These are phyloP conservation scores for Noccaea caerulescens DNA, from an alignment of 345 rosid genomes.

Conservation along the genomic window DNA sequence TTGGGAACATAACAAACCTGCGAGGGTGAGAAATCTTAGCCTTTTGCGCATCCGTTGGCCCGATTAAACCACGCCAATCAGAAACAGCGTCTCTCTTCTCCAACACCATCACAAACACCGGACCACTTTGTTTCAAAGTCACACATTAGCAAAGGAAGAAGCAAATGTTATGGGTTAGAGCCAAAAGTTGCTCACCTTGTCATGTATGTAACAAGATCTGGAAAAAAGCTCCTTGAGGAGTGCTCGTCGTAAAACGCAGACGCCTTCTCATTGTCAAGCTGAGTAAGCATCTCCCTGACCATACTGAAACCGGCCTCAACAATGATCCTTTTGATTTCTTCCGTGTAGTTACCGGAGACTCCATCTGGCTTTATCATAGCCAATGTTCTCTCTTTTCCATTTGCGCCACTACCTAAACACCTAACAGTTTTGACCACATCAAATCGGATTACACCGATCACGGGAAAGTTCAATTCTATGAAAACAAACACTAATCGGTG, in stretches of 20 bases:
- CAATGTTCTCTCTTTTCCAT: constrained; percentile 59
- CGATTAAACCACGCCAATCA: constrained; percentile 82
- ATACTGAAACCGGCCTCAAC: constrained; percentile 61
- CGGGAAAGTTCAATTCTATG: neutral
- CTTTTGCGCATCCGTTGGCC: constrained; percentile 74
- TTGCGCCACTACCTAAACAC: constrained; percentile 47
- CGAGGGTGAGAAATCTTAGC: constrained; percentile 78
- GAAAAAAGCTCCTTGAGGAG: constrained; percentile 64
- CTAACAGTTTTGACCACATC: constrained; percentile 38
- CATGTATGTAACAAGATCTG: constrained; percentile 71
- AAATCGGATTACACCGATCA: constrained; percentile 7
- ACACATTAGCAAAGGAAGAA: constrained; percentile 5
- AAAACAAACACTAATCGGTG: constrained; percentile 17
- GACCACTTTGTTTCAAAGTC: constrained; percentile 56
- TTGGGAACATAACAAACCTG: constrained; percentile 46
- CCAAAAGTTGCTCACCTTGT: constrained; percentile 54
- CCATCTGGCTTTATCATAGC: constrained; percentile 92
- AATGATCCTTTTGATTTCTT: constrained; percentile 53
- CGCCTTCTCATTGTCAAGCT: constrained; percentile 60
- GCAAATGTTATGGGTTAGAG: neutral
- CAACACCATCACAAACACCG: constrained; percentile 74
- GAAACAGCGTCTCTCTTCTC: constrained; percentile 79
- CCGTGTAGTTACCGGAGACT: constrained; percentile 62
- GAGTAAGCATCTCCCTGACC: constrained; percentile 53
- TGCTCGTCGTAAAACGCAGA: constrained; percentile 76